phyloP scores from a whole-genome alignment of 2,329 filamentous ascomycete species.

The Cordyceps cicadae region DNA sequence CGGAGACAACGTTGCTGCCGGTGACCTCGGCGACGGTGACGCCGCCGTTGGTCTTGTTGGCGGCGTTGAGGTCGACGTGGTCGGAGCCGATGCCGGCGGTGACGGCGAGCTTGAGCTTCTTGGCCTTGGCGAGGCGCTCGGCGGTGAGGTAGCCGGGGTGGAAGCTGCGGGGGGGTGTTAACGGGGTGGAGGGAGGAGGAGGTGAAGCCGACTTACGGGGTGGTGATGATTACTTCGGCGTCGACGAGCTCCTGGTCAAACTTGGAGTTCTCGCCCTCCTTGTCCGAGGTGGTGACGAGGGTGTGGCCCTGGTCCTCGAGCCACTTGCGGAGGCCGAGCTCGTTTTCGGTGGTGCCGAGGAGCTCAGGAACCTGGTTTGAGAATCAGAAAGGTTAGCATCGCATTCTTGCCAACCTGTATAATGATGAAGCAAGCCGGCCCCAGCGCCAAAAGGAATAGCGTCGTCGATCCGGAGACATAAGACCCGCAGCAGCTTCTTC shows the following conservation, averaged over 20 bases:
- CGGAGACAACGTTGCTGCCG: slow-evolving; percentile 95
- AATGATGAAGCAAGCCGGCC: background rate
- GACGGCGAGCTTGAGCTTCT: slow-evolving; percentile 96
- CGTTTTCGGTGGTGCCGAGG: slow-evolving; percentile 94
- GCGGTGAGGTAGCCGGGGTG: slow-evolving; percentile 96
- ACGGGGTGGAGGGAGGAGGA: background rate
- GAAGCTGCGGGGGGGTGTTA: slow-evolving; percentile 52
- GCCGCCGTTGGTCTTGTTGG: slow-evolving; percentile 97
- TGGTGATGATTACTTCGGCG: slow-evolving; percentile 98
- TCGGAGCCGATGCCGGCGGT: slow-evolving; percentile 98
- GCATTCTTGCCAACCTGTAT: background rate
- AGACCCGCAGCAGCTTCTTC: background rate
- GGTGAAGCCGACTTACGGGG: slow-evolving; percentile 53
- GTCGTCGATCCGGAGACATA: background rate
- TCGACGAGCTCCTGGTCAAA: slow-evolving; percentile 96
- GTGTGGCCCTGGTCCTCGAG: slow-evolving; percentile 96
- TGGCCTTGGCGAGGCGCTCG: slow-evolving; percentile 92
- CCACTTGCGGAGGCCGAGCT: slow-evolving; percentile 95
- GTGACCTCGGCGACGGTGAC: slow-evolving; percentile 97
- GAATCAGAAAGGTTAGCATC: background rate
- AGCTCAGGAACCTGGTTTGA: slow-evolving; percentile 59
- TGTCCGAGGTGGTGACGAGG: slow-evolving; percentile 93
- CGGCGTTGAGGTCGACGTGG: slow-evolving; percentile 92
- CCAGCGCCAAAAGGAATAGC: background rate
- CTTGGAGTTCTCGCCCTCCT: slow-evolving; percentile 85